phyloP scores from a whole-genome alignment of 176 grass and related monocot genomes.

The Oryza australiensis region DNA sequence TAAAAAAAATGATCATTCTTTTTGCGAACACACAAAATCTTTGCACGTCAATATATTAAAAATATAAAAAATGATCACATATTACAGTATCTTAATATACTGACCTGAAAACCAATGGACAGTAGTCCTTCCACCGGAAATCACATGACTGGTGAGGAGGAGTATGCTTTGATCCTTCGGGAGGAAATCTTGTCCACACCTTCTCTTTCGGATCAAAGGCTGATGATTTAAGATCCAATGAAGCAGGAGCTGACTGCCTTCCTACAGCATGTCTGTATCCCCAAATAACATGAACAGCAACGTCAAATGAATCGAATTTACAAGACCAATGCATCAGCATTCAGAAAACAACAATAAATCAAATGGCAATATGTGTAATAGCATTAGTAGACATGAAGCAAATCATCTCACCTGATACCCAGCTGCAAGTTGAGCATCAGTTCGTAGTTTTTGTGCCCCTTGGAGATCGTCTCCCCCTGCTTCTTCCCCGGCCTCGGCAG shows the following conservation, averaged over 20 bases:
- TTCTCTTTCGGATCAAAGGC: conserved; percentile 93
- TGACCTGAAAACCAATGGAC: conserved; percentile 83
- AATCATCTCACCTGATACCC: conserved; percentile 57
- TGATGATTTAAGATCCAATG: conserved; percentile 72
- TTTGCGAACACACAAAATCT: too few species aligned
- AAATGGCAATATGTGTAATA: neutral
- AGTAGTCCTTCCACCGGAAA: conserved; percentile 93
- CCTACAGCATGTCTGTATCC: conserved; percentile 71
- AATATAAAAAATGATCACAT: neutral
- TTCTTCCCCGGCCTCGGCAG: conserved; percentile 58
- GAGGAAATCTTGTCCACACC: conserved; percentile 87
- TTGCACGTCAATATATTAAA: too few species aligned
- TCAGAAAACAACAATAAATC: neutral
- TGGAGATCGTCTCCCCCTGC: conserved; percentile 84
- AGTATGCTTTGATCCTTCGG: conserved; percentile 77
- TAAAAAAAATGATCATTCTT: too few species aligned
- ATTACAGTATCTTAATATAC: neutral
- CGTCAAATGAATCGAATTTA: neutral
- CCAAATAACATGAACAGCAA: conserved; percentile 9
- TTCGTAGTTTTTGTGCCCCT: conserved; percentile 90
- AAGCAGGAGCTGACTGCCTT: conserved; percentile 52
- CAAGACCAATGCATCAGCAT: neutral
- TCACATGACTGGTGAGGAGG: conserved; percentile 81
- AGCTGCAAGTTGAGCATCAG: conserved; percentile 97
- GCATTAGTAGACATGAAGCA: neutral